Conservation (phyloP, 2,329 filamentous ascomycete species). For the Sordariomycetes sp. region DNA sequence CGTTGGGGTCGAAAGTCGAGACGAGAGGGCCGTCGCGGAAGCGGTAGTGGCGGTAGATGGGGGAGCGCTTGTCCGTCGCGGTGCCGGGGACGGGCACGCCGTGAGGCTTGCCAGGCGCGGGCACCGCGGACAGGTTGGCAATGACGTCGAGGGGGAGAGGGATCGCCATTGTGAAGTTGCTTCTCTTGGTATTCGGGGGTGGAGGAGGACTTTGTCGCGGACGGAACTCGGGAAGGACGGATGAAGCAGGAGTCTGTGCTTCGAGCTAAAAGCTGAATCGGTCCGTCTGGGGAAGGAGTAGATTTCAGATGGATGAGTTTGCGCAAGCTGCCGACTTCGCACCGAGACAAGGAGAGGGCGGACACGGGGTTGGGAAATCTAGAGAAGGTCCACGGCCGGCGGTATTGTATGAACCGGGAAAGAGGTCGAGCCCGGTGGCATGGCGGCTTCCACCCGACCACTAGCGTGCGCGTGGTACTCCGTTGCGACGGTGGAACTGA, state of each 20-base stretch:
- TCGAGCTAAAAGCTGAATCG: neutral
- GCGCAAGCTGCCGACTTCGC: neutral
- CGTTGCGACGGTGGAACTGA: neutral
- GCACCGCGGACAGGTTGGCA: conserved; percentile 39
- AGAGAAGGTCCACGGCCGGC: neutral
- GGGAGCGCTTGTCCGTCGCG: conserved; percentile 56
- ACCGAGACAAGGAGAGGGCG: neutral
- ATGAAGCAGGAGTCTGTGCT: neutral
- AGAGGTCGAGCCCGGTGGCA: neutral
- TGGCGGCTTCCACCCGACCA: neutral
- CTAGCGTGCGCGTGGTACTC: too few relatives aligned
- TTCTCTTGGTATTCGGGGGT: neutral
- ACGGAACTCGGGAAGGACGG: neutral
- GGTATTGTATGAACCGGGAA: neutral
- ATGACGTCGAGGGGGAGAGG: conserved; percentile 12
- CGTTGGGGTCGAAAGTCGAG: conserved; percentile 55
- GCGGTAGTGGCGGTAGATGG: conserved; percentile 74
- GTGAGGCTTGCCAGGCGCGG: conserved; percentile 65
- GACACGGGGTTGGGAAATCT: neutral
- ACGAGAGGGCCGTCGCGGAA: conserved; percentile 60
- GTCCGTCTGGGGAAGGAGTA: neutral
- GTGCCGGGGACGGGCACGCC: conserved; percentile 66
- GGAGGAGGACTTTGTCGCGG: neutral
- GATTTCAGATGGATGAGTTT: neutral
- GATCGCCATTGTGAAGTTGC: conserved; percentile 16